phyloP scores from a whole-genome alignment of 2,329 filamentous ascomycete species.

The Microdochium trichocladiopsis region DNA sequence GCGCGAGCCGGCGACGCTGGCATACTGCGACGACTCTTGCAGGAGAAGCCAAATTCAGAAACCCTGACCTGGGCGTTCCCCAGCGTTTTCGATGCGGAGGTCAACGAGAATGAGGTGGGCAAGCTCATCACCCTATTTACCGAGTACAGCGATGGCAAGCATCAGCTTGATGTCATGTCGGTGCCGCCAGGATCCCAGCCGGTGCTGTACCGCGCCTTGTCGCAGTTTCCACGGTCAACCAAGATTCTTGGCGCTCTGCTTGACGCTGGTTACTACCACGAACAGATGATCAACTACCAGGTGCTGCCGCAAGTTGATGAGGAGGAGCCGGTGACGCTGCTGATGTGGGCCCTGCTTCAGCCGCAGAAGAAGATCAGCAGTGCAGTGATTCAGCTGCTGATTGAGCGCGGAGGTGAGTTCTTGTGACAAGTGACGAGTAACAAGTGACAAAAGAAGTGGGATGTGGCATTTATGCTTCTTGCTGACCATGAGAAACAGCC shows the following conservation, averaged over 20 bases:
- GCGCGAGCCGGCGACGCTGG: constrained; percentile 41
- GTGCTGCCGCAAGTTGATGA: constrained; percentile 39
- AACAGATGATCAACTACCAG: constrained; percentile 38
- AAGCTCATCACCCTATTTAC: constrained; percentile 44
- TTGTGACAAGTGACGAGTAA: background rate
- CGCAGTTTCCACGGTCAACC: constrained; percentile 46
- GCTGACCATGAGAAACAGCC: constrained; percentile 20
- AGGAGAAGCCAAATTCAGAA: constrained; percentile 38
- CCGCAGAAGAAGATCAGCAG: constrained; percentile 57
- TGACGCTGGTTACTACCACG: constrained; percentile 52
- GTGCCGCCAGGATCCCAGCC: constrained; percentile 33
- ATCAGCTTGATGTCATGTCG: constrained; percentile 43
- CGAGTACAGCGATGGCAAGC: constrained; percentile 38
- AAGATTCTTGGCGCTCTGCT: constrained; percentile 45
- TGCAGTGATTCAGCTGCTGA: constrained; percentile 46
- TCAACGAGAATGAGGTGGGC: constrained; percentile 41
- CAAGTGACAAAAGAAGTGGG: background rate
- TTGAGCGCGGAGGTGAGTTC: constrained; percentile 32
- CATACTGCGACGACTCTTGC: constrained; percentile 43
- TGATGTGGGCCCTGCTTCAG: constrained; percentile 56
- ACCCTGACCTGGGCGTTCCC: constrained; percentile 48
- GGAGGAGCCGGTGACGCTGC: constrained; percentile 46
- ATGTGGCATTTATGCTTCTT: too few species aligned
- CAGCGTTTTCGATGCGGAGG: constrained; percentile 43
- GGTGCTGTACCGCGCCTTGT: constrained; percentile 44